Evolutionary conservation across 1,284 basidiomycete species (phyloP).

Genomic region (Wolfiporia cocos): DNA sequence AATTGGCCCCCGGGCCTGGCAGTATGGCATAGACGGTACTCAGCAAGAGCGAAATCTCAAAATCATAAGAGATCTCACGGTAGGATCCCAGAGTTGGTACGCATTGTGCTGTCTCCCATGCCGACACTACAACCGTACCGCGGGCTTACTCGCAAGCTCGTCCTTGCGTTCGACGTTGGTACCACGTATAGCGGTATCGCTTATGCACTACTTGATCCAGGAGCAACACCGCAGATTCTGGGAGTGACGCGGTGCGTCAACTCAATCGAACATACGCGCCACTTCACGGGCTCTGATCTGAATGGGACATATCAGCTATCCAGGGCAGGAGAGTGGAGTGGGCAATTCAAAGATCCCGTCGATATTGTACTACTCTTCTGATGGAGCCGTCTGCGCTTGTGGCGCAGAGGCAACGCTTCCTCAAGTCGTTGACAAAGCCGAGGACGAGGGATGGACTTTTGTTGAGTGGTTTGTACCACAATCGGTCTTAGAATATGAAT

Average conservation of each 20-base stretch:
- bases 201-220: constrained; percentile 41
- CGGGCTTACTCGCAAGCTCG: constrained; percentile 17
- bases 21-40: too few relatives aligned
- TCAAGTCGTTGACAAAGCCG: constrained; percentile 33
- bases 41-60: too few relatives aligned
- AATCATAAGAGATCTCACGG: too few relatives aligned
- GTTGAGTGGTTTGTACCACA: constrained; percentile 40
- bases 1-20: too few relatives aligned
- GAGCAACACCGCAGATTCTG: constrained; percentile 38
- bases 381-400: constrained; percentile 38
- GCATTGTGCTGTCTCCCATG: too few relatives aligned
- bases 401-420: constrained; percentile 49
- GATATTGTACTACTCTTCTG: constrained; percentile 44
- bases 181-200: constrained; percentile 48
- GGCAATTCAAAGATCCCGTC: constrained; percentile 51
- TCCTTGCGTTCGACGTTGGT: constrained; percentile 45
- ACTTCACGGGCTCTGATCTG: too few relatives aligned
- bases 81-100: too few relatives aligned
- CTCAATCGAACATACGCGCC: too few relatives aligned
- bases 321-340: constrained; percentile 33
- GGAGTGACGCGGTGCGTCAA: constrained; percentile 35
- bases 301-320: too few relatives aligned
- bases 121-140: too few relatives aligned
- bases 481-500: background rate
- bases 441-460: constrained; percentile 40